A percentile compares a stretch with the other conserved stretches of the same genome.
Conservation (phyloP, 2,329 filamentous ascomycete species). For the Fusarium sp. region DNA sequence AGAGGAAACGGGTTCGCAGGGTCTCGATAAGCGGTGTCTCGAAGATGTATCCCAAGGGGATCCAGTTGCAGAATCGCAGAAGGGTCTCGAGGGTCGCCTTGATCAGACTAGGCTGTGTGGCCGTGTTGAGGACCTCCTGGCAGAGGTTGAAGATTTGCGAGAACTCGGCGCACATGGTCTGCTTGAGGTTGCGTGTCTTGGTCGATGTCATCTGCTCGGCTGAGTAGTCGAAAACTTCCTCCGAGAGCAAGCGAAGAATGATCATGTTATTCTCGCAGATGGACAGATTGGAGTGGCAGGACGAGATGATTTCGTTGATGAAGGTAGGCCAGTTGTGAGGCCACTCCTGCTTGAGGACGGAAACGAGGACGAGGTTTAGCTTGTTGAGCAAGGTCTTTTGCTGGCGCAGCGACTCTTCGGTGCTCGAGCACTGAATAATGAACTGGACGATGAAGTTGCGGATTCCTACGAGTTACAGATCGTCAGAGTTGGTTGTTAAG, state of each 20-base stretch:
- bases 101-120: constrained; percentile 86
- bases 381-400: constrained; percentile 96
- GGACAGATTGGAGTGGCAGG: constrained; percentile 92
- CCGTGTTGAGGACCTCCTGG: constrained; percentile 91
- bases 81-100: constrained; percentile 97
- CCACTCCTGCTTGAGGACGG: constrained; percentile 99
- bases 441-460: constrained; percentile 99
- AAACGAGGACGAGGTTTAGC: constrained; percentile 96
- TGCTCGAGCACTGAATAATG: constrained; percentile 92
- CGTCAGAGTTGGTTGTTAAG: constrained; percentile 17
- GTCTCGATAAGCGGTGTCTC: constrained; percentile 97
- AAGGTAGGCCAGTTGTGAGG: constrained; percentile 99
- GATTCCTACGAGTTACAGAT: constrained; percentile 70
- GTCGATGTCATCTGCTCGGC: constrained; percentile 99
- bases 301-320: constrained; percentile 99
- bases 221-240: constrained; percentile 99
- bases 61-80: constrained; percentile 98
- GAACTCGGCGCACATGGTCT: constrained; percentile 98
- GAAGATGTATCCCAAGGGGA: constrained; percentile 97
- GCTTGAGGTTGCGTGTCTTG: constrained; percentile 96
- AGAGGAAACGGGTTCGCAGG: constrained; percentile 88
- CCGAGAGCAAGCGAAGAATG: constrained; percentile 91
- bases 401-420: constrained; percentile 84
- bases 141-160: constrained; percentile 98
- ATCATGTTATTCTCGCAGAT: constrained; percentile 99